Base-by-base conservation (phyloP, 2,329 filamentous ascomycete genomes). In the Xylaria sp. region DNA sequence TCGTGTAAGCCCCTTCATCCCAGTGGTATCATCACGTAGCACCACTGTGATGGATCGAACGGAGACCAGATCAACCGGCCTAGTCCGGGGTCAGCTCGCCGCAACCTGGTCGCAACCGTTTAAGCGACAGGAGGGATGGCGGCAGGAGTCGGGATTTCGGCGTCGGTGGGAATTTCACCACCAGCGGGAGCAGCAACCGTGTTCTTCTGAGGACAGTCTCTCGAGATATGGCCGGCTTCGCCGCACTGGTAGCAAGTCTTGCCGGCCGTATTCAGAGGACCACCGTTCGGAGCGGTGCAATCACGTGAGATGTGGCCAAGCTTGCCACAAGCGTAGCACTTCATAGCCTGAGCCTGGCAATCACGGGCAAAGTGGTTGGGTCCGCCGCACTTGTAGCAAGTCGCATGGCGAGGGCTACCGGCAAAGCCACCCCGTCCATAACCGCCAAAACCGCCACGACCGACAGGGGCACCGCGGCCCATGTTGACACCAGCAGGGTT, bases 241-340 rank as follows among this genome's bases (percentile, higher is more conserved):
- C 95, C 94, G 80, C 96, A 99, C 82, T 94, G 92, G 86, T 99
- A 99, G 89, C 96, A 99, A 73, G 94, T 97, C 90, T 98, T 99
- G 79, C 95, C 95, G 72, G 93, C 94, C 73, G 94, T 97, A 88
- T 96, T 98, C 75, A 98, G 87, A 56, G 95, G 94, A 28, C 96
- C 96, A 66, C 96, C 96, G 82, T 98, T 98, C 73, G 96, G 95
- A 71, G 95, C 94, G 56, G 94, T 97, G 87, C 96, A 99, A 83
- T 99, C 96, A 77, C 87, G 86, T 12, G 93, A 97, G 82, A 97
- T 97, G 84, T 97, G 94, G 61, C 94, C 94, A 75, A 97, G 90
- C 86, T 97, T 97, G 80, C 94, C 94, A 80, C 94, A 98, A 74
- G 94, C 94, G 79, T 97, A 98, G 88, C 94, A 98, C 86, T 98